Evolutionary conservation across 345 rosid genomes (phyloP), one percentile per base, ranked within the genome.

Genomic region (Pelargonium nanum): DNA sequence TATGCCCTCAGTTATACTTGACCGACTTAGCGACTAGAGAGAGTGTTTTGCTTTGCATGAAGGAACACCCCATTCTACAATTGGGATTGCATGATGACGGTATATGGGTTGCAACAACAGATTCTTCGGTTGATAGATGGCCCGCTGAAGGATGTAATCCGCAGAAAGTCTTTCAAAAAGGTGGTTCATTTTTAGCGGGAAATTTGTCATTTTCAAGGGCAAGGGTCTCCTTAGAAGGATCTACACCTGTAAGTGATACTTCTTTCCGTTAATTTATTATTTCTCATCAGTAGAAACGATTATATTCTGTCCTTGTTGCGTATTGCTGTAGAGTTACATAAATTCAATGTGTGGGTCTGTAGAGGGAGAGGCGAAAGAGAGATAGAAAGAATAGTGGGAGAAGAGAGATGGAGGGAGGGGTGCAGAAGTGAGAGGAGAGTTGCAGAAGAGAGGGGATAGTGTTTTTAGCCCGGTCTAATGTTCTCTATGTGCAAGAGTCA

Each of bases 121-220:
- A 88, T 77, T 90, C 99, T 65, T 83, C 95, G 4, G 81, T 90
- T 65, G 77, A 83, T 77, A 82, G 83, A 74, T 94, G 99, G 97
- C 93, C 91, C 56, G 96, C 89, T 44, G 97, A 90, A 71, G 99
- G 80, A 64, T 80, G 58, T 69, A 86, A 76, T 73, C 99, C 96
- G 66, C 95, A 88, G 63, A 90, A 83, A 71, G 73, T 81, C 65
- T 88, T 94, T 73, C 78, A 86, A 69, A 85, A 76, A 76, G 97
- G 96, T 40, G 95, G 95, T 67, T 86, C 99, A 34, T 94, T 94
- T 73, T 80, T 94, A 77, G 97, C 97, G 64, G 99, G 99, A 70
- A 94, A 90, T 67, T 80, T 90, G 68, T 90, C 97, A 22, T 94
- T 90, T 79, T 80, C 95, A 30, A 90, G 99, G 80, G 91, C 97